Conservation (phyloP, 495 filamentous ascomycete species). For the Hypomontagnella monticulosa region DNA sequence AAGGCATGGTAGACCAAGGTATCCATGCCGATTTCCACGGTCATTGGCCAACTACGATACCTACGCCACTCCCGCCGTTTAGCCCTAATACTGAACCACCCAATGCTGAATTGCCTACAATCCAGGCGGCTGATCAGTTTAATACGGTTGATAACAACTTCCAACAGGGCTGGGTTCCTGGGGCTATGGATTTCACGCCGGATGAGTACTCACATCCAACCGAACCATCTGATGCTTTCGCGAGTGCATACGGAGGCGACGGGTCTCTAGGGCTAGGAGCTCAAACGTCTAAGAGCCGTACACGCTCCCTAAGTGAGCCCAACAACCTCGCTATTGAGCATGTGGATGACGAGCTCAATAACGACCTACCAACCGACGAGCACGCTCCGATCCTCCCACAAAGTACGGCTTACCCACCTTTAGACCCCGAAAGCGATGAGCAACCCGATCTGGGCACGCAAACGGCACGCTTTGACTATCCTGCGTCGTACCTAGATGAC, state of each 20-base stretch:
- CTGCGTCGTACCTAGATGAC: conserved; percentile 26
- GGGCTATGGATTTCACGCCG: conserved; percentile 12
- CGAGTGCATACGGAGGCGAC: conserved; percentile 3
- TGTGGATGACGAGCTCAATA: conserved; percentile 5
- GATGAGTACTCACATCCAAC: conserved; percentile 13
- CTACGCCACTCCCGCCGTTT: conserved; percentile 11
- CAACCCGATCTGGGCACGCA: background rate
- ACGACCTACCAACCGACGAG: conserved; percentile 6
- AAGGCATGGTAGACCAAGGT: conserved; percentile 32
- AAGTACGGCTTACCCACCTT: conserved; percentile 28
- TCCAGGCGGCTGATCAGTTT: conserved; percentile 9
- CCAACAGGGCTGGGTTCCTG: conserved; percentile 23
- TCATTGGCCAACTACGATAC: conserved; percentile 9
- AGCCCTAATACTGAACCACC: background rate
- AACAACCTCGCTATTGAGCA: conserved; percentile 42
- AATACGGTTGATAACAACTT: conserved; percentile 2
- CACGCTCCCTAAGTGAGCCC: conserved; percentile 35
- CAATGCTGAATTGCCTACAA: conserved; percentile 12
- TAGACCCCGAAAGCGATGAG: conserved; percentile 30
- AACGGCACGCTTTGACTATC: conserved; percentile 22
- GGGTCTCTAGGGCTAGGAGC: background rate
- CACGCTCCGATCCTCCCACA: conserved; percentile 7
- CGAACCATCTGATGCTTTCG: conserved; percentile 7
- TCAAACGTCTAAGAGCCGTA: conserved; percentile 6
- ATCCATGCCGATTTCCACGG: conserved; percentile 22